These are phyloP conservation scores for Aspergillus sp. DNA, from an alignment of 2,329 filamentous ascomycete genomes.

Conservation along the genomic window DNA sequence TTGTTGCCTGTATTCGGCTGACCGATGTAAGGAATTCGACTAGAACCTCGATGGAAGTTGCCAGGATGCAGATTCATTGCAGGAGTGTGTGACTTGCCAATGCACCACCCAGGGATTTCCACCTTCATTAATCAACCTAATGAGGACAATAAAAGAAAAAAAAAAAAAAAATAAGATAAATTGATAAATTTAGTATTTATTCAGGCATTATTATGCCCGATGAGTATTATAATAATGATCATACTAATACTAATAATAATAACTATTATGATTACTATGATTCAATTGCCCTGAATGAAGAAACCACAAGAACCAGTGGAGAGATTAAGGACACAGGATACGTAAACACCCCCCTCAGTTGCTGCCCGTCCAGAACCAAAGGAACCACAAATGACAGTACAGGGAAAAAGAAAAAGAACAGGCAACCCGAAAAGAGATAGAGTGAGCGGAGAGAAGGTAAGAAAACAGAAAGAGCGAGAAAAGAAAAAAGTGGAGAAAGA, in stretches of 20 bases:
- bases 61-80: no score
- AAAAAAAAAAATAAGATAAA: no score
- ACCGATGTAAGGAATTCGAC: slow-evolving; percentile 14
- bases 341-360: no score
- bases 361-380: neutral
- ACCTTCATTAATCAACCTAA: no score
- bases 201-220: neutral
- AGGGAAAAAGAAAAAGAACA: neutral
- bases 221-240: neutral
- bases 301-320: neutral
- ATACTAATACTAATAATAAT: neutral
- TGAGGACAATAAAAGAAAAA: no score
- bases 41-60: slow-evolving; percentile 14
- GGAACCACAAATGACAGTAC: neutral
- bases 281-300: no score
- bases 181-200: no score
- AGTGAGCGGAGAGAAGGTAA: slow-evolving; percentile 13
- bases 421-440: slow-evolving; percentile 6
- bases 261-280: no score
- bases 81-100: no score
- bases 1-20: slow-evolving; percentile 6
- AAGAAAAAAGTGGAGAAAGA: slow-evolving; percentile 12
- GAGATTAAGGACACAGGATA: neutral
- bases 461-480: neutral
- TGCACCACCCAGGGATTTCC: no score